Evolutionary conservation across 495 filamentous ascomycete genomes (phyloP).

Genomic region (Evansstolkia leycettana): DNA sequence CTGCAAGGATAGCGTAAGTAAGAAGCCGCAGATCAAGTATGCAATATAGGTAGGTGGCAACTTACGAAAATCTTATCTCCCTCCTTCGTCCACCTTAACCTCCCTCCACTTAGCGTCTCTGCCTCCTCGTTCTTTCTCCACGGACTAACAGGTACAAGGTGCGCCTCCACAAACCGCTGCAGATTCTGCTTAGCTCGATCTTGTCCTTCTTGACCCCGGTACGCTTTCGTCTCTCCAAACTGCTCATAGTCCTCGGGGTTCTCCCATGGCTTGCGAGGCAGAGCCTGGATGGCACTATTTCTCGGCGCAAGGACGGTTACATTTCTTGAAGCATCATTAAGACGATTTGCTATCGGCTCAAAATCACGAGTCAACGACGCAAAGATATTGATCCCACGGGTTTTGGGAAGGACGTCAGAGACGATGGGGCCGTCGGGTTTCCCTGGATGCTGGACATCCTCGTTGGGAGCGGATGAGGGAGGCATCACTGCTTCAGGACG

Average conservation of each 20-base stretch:
- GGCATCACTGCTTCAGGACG: slow-evolving; percentile 25
- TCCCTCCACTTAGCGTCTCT: slow-evolving; percentile 55
- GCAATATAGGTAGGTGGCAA: slow-evolving; percentile 3
- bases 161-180: slow-evolving; percentile 74
- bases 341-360: slow-evolving; percentile 52
- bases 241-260: slow-evolving; percentile 65
- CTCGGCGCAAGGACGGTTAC: slow-evolving; percentile 83
- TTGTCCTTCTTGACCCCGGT: slow-evolving; percentile 66
- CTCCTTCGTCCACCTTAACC: slow-evolving; percentile 71
- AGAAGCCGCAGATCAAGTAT: slow-evolving; percentile 1
- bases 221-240: slow-evolving; percentile 58
- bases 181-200: slow-evolving; percentile 72
- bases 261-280: slow-evolving; percentile 93
- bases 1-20: slow-evolving; percentile 28
- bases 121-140: slow-evolving; percentile 70
- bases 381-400: slow-evolving; percentile 77
- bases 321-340: slow-evolving; percentile 58
- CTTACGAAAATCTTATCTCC: slow-evolving; percentile 61
- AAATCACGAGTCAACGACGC: slow-evolving; percentile 77
- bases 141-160: slow-evolving; percentile 64
- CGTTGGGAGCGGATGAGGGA: slow-evolving; percentile 14
- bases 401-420: slow-evolving; percentile 75
- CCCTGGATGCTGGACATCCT: slow-evolving; percentile 5
- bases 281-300: slow-evolving; percentile 64
- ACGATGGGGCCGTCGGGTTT: slow-evolving; percentile 39